Base-by-base conservation (phyloP, 2,329 filamentous ascomycete species). In the Graphilbum sp. region DNA sequence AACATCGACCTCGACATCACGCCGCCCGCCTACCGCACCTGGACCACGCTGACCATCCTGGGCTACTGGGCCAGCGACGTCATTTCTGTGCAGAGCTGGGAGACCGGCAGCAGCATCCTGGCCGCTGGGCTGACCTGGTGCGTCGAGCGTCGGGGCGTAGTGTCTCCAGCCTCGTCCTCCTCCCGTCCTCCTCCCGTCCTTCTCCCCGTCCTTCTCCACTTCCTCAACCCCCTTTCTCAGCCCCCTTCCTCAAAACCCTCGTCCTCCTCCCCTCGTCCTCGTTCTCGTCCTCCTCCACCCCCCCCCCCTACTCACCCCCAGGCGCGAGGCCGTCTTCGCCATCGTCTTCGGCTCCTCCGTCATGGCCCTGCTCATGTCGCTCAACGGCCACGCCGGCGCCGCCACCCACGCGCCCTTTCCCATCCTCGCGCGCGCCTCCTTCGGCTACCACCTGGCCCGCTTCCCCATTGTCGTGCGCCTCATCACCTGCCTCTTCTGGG, bases 241-340 rank as follows among this genome's bases (percentile, higher is more conserved):
- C n/a, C n/a, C n/a, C n/a, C n/a, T n/a, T n/a, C n/a, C n/a, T n/a
- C n/a, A n/a, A n/a, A n/a, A n/a, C n/a, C n/a, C n/a, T n/a, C n/a
- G n/a, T n/a, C n/a, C n/a, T n/a, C n/a, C n/a, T n/a, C n/a, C n/a
- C n/a, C n/a, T n/a, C n/a, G n/a, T n/a, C 15, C 3, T 37, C 32
- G 7, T 32, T 29, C 20, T 25, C 21, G n/a, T 2, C 25, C 4
- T 31, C 29, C 5, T 16, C 2, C 16, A 9, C 21, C 27, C 13
- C 21, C 21, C 21, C 21, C 20, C 53, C 66, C 16, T 64, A 64
- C 59, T 78, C 78, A 12, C 15, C 61, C 1, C 13, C 32, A 38
- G 37, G 37, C 37, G 32, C 18, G 37, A 38, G 25, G 72, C 68
- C 46, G 85, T 76, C 49, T 82, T 65, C 47, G 12, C 31, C 20